These are phyloP conservation scores for Oenanthe javanica DNA, from an alignment of 140 eudicot genomes.

Conservation along the genomic window DNA sequence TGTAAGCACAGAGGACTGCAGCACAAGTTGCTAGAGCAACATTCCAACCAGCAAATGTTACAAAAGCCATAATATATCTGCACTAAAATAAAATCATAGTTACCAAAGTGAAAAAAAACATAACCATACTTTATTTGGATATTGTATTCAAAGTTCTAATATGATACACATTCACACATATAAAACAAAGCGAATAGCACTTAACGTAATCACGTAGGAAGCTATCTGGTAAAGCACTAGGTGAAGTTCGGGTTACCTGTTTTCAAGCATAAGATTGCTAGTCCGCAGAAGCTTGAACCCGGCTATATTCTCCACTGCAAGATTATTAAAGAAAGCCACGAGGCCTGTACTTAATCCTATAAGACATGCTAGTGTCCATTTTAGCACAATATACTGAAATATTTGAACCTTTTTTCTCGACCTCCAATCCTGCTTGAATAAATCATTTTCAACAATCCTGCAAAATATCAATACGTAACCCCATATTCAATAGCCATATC, in stretches of 20 bases:
- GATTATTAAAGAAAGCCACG: constrained; percentile 74
- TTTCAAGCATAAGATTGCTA: constrained; percentile 60
- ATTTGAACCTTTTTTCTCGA: constrained; percentile 74
- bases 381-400: constrained; percentile 66
- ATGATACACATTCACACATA: not conserved
- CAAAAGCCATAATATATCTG: constrained; percentile 76
- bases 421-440: constrained; percentile 97
- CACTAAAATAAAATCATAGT: constrained; percentile 24
- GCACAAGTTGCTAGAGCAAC: constrained; percentile 69
- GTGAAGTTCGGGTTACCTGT: constrained; percentile 36
- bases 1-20: constrained; percentile 73
- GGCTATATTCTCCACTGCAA: constrained; percentile 87
- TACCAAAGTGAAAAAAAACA: not conserved
- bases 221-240: not conserved
- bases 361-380: constrained; percentile 82
- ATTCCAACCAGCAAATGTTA: constrained; percentile 73
- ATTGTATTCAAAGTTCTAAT: not conserved
- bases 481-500: not conserved
- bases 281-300: constrained; percentile 87
- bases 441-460: constrained; percentile 87
- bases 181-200: not conserved
- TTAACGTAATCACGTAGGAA: not conserved
- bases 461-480: constrained; percentile 13
- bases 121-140: not conserved
- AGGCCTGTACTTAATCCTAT: constrained; percentile 81